Evolutionary conservation across 305 asterid species (phyloP).

Genomic region (Fraxinus ornus): DNA sequence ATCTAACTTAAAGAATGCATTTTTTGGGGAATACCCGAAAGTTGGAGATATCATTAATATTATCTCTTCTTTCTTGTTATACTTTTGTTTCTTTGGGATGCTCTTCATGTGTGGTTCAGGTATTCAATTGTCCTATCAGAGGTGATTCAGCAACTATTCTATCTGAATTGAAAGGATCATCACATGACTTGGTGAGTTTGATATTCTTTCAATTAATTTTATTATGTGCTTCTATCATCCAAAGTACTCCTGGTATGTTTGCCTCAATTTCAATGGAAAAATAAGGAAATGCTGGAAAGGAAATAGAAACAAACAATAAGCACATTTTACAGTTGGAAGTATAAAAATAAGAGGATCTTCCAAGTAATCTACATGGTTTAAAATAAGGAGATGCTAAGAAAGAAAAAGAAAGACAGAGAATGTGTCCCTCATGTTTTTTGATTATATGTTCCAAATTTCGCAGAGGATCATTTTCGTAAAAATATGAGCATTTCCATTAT

Average conservation of each 20-base stretch:
- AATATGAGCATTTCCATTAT: neutral
- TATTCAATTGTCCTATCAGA: slow-evolving; percentile 94
- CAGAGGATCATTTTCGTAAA: neutral
- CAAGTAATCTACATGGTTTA: neutral
- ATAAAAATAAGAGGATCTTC: neutral
- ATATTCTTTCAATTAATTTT: slow-evolving; percentile 6
- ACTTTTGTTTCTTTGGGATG: slow-evolving; percentile 20
- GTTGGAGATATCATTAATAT: neutral
- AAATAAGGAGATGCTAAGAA: neutral
- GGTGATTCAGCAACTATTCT: slow-evolving; percentile 85
- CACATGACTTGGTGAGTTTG: slow-evolving; percentile 89
- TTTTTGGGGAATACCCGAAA: neutral
- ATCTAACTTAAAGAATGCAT: slow-evolving; percentile 10
- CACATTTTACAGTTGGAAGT: neutral
- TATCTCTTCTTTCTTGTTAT: slow-evolving; percentile 9
- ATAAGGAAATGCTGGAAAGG: neutral
- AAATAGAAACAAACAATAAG: neutral
- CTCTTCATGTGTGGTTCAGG: slow-evolving; percentile 45
- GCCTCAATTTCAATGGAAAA: neutral
- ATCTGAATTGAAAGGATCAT: slow-evolving; percentile 76
- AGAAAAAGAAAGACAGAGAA: neutral
- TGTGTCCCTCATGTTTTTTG: neutral
- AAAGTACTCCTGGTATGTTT: neutral
- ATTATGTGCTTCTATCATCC: neutral
- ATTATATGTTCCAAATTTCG: neutral